These are phyloP conservation scores for Ceratocystis eucalypticola DNA, from an alignment of 2,329 filamentous ascomycete genomes.

Conservation along the genomic window DNA sequence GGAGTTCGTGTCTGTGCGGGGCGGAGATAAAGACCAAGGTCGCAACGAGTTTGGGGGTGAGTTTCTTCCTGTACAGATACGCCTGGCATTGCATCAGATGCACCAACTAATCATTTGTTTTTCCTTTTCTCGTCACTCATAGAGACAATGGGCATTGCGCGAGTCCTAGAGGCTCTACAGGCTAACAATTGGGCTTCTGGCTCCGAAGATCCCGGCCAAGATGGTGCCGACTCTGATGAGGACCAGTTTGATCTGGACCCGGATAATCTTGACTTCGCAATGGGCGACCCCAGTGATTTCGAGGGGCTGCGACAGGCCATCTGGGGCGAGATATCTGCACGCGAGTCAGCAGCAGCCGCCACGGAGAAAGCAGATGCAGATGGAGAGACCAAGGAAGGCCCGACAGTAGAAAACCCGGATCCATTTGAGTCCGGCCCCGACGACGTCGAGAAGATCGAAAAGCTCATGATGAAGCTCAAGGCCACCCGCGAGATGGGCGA, in stretches of 20 bases:
- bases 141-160: constrained; percentile 47
- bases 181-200: constrained; percentile 48
- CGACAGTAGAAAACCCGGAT: constrained; percentile 23
- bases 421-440: constrained; percentile 30
- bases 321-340: constrained; percentile 30
- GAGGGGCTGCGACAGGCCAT: constrained; percentile 40
- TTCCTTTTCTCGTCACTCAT: background rate
- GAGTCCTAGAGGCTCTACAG: constrained; percentile 48
- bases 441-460: constrained; percentile 46
- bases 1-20: constrained; percentile 47
- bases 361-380: constrained; percentile 7
- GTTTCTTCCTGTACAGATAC: constrained; percentile 21
- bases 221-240: constrained; percentile 24
- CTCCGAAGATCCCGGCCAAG: constrained; percentile 22
- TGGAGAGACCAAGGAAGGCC: background rate
- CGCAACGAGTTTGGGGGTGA: constrained; percentile 47
- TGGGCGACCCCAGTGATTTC: constrained; percentile 39
- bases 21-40: constrained; percentile 27
- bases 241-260: constrained; percentile 31
- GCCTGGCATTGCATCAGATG: background rate
- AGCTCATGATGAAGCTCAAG: constrained; percentile 51
- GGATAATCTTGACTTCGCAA: constrained; percentile 35
- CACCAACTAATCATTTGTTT: background rate
- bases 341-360: constrained; percentile 22
- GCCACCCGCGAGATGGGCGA: constrained; percentile 46